Base-by-base conservation (phyloP, 768 basidiomycete genomes). In the Hypholoma fasciculare region DNA sequence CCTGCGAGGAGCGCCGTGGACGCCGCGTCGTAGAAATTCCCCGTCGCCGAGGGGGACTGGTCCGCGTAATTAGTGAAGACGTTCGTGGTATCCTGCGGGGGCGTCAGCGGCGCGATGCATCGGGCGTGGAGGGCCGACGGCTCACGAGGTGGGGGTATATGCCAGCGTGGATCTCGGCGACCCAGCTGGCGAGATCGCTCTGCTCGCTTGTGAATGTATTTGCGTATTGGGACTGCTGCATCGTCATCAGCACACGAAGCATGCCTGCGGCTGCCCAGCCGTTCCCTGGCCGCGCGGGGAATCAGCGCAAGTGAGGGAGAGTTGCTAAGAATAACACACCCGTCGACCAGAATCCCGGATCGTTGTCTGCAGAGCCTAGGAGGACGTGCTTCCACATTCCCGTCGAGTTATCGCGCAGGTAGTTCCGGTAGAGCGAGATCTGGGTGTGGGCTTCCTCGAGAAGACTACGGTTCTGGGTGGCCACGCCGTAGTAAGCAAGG, bases 261-360 rank as follows among this genome's bases (percentile, higher is more conserved):
- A 94, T 94, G 1, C 94, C 94, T 16, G 86, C 89, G 0, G 92
- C 91, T 0, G 90, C 94, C 94, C 94, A 96, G 2, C 77, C 94
- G 56, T 95, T 94, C 0, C 93, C 93, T 89, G 42, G 50, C 30
- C 20, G 4, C 26, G n/a, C 48, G 19, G 9, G 44, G 26, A 11
- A 59, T 34, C n/a, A 37, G 19, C 16, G 14, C 17, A 4, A 16
- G 38, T 20, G 43, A 36, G 46, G 37, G 30, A 37, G 4, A 26
- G 16, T 9, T 23, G 36, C 16, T 17, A 59, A 49, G 8, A 30
- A 30, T 13, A 17, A 69, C 76, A 50, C 48, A 87, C 89, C 89
- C 4, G 92, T 92, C 1, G 89, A 83, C 92, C 91, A 95, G 65
- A 89, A 87, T 0, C 91, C 90, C 4, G 72, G 63, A 63, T 95